Evolutionary conservation across 805 yeast species (phyloP), one percentile per base, ranked within the genome.

Genomic region (Cyberlindnera saturnus): DNA sequence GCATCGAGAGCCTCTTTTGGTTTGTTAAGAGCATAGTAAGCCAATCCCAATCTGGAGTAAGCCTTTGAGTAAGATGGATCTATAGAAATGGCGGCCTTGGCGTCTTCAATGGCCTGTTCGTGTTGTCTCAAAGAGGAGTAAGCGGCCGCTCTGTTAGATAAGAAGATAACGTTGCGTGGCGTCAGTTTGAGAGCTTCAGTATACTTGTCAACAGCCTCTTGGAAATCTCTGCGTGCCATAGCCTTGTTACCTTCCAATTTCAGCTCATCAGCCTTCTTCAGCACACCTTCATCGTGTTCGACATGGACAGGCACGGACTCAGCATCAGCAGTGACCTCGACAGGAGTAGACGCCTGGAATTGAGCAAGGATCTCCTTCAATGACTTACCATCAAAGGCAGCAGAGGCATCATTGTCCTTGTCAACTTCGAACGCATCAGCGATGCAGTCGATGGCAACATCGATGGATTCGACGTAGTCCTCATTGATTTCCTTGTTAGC

Each of bases 121-220:
- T 86, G 90, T 47, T 88, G 70, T 49, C 79, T 75, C 28, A 76
- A 57, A 6, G 96, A 86, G 10, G 96, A 85, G 65, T 86, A 81
- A 3, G 98, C 98, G 35, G 99, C 99, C 13, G 99, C 98, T 60
- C 99, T 81, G 69, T 93, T 93, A 31, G 98, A 89, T 48, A 76
- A 78, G 65, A 82, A 93, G 17, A 93, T 86, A 15, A 90, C 89
- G 62, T 88, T 89, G 15, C 73, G 63, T 43, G 89, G 79, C 51
- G 80, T 72, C 48, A 82, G 65, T 19, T 66, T 77, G 53, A 93
- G 77, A 10, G 98, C 98, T 42, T 77, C 79, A 7, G 95, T 75
- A 66, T 93, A 93, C 52, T 82, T 79, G 19, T 73, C 75, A 41
- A 88, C 73, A 5, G 99, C 98, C 32, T 63, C 70, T 14, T 69